Evolutionary conservation across 805 yeast species (phyloP).

Genomic region (Starmera caribaea): DNA sequence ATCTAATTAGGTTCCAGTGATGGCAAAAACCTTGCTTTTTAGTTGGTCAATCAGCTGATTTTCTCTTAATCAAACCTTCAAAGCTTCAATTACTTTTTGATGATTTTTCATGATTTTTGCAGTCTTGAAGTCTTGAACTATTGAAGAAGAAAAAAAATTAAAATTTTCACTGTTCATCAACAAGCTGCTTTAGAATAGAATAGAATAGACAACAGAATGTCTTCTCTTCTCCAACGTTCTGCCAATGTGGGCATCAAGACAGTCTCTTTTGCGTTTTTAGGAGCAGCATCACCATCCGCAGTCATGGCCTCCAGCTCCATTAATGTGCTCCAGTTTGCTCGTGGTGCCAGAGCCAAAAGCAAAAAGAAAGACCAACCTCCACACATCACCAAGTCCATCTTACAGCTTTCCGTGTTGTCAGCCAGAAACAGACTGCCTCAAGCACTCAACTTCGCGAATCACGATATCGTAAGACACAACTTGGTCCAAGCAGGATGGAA

Average conservation of each 20-base stretch:
- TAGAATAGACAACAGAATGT: neutral
- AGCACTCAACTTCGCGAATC: constrained; percentile 61
- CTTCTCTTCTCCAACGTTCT: neutral
- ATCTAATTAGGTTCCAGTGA: too few relatives aligned
- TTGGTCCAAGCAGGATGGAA: constrained; percentile 82
- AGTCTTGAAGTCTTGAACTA: too few relatives aligned
- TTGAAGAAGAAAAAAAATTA: too few relatives aligned
- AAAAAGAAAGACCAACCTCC: constrained; percentile 26
- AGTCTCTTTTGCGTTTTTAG: neutral
- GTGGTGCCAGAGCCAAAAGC: constrained; percentile 40
- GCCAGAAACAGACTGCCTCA: constrained; percentile 87
- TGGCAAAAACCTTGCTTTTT: too few relatives aligned
- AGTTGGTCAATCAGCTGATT: too few relatives aligned
- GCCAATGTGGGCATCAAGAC: neutral
- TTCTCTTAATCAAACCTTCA: too few relatives aligned
- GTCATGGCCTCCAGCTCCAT: too few relatives aligned
- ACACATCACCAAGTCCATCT: constrained; percentile 37
- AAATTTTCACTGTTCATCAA: neutral
- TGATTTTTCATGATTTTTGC: too few relatives aligned
- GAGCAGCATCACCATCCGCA: neutral
- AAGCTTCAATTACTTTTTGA: too few relatives aligned
- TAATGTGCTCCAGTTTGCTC: constrained; percentile 18
- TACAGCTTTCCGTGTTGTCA: constrained; percentile 66
- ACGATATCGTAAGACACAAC: constrained; percentile 79
- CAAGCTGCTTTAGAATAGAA: too few relatives aligned